Conservation (phyloP, 805 yeast genomes). For the Candida easanensis region DNA sequence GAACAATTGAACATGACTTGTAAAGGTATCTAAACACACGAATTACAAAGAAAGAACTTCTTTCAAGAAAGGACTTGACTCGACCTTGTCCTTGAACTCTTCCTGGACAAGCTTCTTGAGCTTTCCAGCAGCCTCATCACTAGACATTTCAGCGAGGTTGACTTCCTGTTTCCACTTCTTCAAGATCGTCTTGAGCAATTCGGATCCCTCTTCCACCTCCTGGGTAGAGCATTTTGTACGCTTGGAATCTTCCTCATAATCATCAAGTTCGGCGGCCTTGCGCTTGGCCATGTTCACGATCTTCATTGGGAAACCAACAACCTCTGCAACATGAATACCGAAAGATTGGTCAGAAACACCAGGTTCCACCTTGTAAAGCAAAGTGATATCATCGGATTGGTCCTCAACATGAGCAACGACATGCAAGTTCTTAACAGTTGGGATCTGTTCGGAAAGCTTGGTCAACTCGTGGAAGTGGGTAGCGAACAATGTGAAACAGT, state of each 20-base stretch:
- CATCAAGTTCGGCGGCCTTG: constrained; percentile 75
- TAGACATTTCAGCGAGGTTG: constrained; percentile 19
- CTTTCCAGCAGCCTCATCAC: constrained; percentile 38
- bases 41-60: constrained; percentile 35
- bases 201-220: constrained; percentile 56
- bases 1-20: no score
- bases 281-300: constrained; percentile 94
- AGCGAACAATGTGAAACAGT: constrained; percentile 86
- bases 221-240: constrained; percentile 47
- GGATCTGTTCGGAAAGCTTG: constrained; percentile 59
- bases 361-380: constrained; percentile 89
- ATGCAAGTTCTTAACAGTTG: constrained; percentile 76
- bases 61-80: constrained; percentile 40
- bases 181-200: constrained; percentile 40
- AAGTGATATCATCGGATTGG: constrained; percentile 66
- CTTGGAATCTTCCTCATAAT: constrained; percentile 41
- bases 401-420: constrained; percentile 86
- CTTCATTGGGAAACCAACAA: constrained; percentile 88
- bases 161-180: constrained; percentile 33
- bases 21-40: no score
- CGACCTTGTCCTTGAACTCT: constrained; percentile 27
- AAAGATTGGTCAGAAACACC: constrained; percentile 96
- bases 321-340: constrained; percentile 97
- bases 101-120: constrained; percentile 34
- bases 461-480: constrained; percentile 98